A percentile compares a stretch with the other conserved stretches of the same genome.
These are phyloP conservation scores for Kodamaea anthophila DNA, from an alignment of 1,139 yeast genomes.

Conservation along the genomic window DNA sequence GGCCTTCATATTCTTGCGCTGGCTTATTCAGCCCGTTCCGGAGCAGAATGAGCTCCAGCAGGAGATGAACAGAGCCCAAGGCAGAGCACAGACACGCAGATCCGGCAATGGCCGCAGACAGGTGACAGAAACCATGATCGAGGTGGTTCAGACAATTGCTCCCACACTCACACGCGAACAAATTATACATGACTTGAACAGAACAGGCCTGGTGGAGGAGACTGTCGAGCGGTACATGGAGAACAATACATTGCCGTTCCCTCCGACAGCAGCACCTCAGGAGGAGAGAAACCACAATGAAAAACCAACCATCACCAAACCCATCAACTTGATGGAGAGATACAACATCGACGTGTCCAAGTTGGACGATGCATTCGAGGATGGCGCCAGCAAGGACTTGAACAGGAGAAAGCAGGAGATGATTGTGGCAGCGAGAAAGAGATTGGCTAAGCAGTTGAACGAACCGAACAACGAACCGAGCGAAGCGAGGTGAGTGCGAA, in stretches of 20 bases:
- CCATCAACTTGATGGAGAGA: slow-evolving; percentile 32
- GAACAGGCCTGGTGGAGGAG: slow-evolving; percentile 72
- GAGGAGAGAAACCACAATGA: slow-evolving; percentile 5
- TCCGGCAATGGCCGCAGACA: slow-evolving; percentile 38
- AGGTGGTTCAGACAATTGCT: slow-evolving; percentile 76
- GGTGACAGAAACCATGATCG: slow-evolving; percentile 78
- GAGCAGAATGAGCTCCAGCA: slow-evolving; percentile 23
- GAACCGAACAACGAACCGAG: slow-evolving; percentile 37
- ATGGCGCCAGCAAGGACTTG: slow-evolving; percentile 7
- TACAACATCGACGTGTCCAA: slow-evolving; percentile 19
- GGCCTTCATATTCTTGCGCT: slow-evolving; percentile 53
- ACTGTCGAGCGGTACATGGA: slow-evolving; percentile 70
- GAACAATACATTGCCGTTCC: slow-evolving; percentile 55
- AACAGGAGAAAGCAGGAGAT: slow-evolving; percentile 32
- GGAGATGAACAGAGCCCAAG: slow-evolving; percentile 11
- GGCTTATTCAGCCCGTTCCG: slow-evolving; percentile 55
- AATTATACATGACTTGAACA: slow-evolving; percentile 56
- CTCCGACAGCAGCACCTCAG: slow-evolving; percentile 6
- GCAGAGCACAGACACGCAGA: slow-evolving; percentile 12
- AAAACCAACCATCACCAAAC: slow-evolving; percentile 5
- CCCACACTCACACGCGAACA: slow-evolving; percentile 70
- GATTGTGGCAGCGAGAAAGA: slow-evolving; percentile 39
- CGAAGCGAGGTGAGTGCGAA: slow-evolving; percentile 4
- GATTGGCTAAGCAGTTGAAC: slow-evolving; percentile 33
- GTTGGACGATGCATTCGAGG: slow-evolving; percentile 12